A percentile compares a stretch with the other conserved stretches of the same genome.
Conservation (phyloP, 2,329 filamentous ascomycete species). For the Pestalotiopsis sp. region DNA sequence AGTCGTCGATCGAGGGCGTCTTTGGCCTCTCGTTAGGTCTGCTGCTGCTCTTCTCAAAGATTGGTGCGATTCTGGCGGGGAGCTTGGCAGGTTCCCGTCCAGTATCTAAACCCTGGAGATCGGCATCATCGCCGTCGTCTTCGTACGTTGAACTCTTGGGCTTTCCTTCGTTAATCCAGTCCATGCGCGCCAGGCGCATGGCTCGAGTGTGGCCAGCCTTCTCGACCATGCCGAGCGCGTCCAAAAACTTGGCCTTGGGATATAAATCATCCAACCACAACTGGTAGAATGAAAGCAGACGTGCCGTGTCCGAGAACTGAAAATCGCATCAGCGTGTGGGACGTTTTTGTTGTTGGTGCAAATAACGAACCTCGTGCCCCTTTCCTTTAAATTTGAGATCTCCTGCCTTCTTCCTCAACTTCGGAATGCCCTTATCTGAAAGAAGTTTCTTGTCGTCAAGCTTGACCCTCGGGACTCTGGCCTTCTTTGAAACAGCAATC, state of each 20-base stretch:
- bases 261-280: slow-evolving; percentile 96
- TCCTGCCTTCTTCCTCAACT: slow-evolving; percentile 70
- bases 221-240: slow-evolving; percentile 87
- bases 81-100: slow-evolving; percentile 30
- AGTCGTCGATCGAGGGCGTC: slow-evolving; percentile 33
- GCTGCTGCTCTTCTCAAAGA: slow-evolving; percentile 33
- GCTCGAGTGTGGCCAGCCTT: slow-evolving; percentile 85
- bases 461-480: slow-evolving; percentile 73
- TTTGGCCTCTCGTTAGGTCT: slow-evolving; percentile 27
- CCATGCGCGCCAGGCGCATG: slow-evolving; percentile 71
- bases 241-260: slow-evolving; percentile 89
- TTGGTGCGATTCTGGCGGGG: slow-evolving; percentile 35
- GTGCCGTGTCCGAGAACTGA: slow-evolving; percentile 80
- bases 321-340: background rate
- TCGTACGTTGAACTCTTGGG: slow-evolving; percentile 39
- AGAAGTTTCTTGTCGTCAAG: slow-evolving; percentile 86
- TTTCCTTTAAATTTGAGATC: slow-evolving; percentile 85
- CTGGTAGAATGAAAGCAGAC: slow-evolving; percentile 87
- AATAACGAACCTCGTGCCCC: slow-evolving; percentile 72
- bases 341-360: no score
- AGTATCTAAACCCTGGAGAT: slow-evolving; percentile 25
- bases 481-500: slow-evolving; percentile 76
- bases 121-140: slow-evolving; percentile 33
- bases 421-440: slow-evolving; percentile 80
- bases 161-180: slow-evolving; percentile 81